phyloP scores from a whole-genome alignment of 192 early-diverging fungal species.

The Obelidium mucronatum region DNA sequence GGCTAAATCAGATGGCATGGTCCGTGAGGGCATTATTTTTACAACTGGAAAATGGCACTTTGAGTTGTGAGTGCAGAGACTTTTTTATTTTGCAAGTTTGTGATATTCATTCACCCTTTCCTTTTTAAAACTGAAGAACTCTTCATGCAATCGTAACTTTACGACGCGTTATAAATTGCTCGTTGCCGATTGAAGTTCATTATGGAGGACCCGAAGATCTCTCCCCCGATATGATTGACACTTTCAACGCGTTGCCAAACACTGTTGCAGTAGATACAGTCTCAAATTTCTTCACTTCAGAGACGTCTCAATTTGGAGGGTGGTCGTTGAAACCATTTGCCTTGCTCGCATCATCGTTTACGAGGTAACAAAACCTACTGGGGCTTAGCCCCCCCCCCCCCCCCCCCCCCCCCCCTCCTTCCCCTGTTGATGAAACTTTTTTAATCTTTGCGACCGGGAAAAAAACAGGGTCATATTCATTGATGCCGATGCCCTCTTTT shows the following conservation, averaged over 20 bases:
- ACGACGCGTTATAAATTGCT: conserved; percentile 42
- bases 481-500: conserved; percentile 75
- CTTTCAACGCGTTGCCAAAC: conserved; percentile 21
- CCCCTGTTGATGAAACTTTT: background rate
- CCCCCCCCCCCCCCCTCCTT: background rate
- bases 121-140: background rate
- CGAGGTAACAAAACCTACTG: too few relatives aligned
- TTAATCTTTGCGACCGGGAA: too few relatives aligned
- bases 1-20: background rate
- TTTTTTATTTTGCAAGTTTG: too few relatives aligned
- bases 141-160: conserved; percentile 16
- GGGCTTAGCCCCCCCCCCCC: background rate
- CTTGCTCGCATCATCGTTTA: conserved; percentile 63
- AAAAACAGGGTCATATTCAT: conserved; percentile 67
- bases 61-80: too few relatives aligned
- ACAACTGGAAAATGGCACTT: conserved; percentile 28
- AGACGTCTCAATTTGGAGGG: background rate
- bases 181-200: conserved; percentile 65
- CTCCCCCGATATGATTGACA: background rate
- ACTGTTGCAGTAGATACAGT: conserved; percentile 38
- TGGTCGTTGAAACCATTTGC: conserved; percentile 67
- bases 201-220: conserved; percentile 49
- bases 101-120: background rate
- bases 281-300: conserved; percentile 20
- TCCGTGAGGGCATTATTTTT: conserved; percentile 12